Percentiles rank a stretch among this genome's conserved stretches.
These are phyloP conservation scores for Dictyostelium firmibasis DNA, from an alignment of 78 protist species.

Conservation along the genomic window DNA sequence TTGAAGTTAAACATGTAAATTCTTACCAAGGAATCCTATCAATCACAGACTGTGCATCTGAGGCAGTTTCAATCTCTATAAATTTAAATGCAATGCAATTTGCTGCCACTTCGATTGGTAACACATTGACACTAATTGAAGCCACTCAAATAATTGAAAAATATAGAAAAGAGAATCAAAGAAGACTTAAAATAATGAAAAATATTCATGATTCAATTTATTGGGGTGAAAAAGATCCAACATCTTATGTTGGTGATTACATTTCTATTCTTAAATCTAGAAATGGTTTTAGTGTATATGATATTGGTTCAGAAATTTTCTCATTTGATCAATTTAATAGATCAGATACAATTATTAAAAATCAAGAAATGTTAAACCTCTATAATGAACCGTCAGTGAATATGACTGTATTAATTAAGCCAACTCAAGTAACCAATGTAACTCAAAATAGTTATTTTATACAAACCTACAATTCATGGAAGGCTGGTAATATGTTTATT, in stretches of 20 bases:
- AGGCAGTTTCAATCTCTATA: background rate
- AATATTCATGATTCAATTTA: slow-evolving; percentile 48
- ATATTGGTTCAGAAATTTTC: background rate
- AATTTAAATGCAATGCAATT: background rate
- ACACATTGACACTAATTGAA: background rate
- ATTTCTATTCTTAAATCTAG: background rate
- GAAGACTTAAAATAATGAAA: background rate
- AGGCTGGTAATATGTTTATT: slow-evolving; percentile 32
- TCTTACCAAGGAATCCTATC: slow-evolving; percentile 50
- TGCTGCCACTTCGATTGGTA: background rate
- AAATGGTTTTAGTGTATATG: slow-evolving; percentile 13
- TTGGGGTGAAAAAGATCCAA: background rate
- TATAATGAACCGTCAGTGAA: background rate
- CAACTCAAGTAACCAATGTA: background rate
- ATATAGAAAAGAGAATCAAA: background rate
- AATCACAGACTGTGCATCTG: slow-evolving; percentile 6
- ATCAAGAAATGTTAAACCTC: background rate
- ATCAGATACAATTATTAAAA: background rate
- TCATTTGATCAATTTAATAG: slow-evolving; percentile 23
- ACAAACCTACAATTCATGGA: slow-evolving; percentile 38
- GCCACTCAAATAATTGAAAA: background rate
- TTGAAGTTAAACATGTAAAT: background rate
- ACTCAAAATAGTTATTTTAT: background rate
- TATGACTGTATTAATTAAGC: background rate
- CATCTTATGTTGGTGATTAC: slow-evolving; percentile 5